Percentiles rank a stretch among this genome's conserved stretches.
Evolutionary conservation across 805 yeast genomes (phyloP).

Genomic region (Wickerhamomyces strasburgensis): DNA sequence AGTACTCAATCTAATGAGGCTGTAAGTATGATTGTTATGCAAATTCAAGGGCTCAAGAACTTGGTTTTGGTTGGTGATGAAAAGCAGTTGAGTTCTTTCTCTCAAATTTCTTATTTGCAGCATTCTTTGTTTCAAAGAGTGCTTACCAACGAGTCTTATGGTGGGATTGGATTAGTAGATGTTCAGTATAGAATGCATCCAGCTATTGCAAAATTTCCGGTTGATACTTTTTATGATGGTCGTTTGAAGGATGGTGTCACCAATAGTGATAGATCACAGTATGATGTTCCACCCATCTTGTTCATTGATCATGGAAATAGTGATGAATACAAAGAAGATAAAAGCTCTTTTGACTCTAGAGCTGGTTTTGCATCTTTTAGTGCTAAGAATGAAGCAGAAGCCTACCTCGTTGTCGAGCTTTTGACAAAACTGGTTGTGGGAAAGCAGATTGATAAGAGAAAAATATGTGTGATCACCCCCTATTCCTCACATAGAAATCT

Average conservation of each 20-base stretch:
- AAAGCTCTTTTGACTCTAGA: constrained; percentile 40
- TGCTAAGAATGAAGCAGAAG: constrained; percentile 52
- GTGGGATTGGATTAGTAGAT: constrained; percentile 61
- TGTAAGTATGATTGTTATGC: constrained; percentile 62
- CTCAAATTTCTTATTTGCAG: constrained; percentile 61
- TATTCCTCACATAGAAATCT: constrained; percentile 70
- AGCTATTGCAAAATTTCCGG: constrained; percentile 52
- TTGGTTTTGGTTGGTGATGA: constrained; percentile 75
- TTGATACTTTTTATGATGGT: constrained; percentile 45
- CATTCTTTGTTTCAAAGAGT: constrained; percentile 67
- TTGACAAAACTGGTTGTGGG: constrained; percentile 48
- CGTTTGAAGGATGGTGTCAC: constrained; percentile 55
- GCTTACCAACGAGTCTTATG: constrained; percentile 53
- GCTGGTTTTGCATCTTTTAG: constrained; percentile 56
- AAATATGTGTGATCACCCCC: constrained; percentile 70
- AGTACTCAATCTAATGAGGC: constrained; percentile 76
- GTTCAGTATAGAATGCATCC: constrained; percentile 71
- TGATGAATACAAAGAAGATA: constrained; percentile 42
- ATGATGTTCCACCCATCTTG: constrained; percentile 46
- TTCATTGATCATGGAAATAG: constrained; percentile 61
- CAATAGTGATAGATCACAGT: constrained; percentile 41
- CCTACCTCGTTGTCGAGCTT: constrained; percentile 38
- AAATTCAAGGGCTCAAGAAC: constrained; percentile 61
- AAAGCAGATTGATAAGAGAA: constrained; percentile 42
- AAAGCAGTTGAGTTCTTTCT: constrained; percentile 66